Evolutionary conservation across 192 early-diverging fungal genomes (phyloP), one percentile per base, ranked within the genome.

Genomic region (Backusella psychrophila): DNA sequence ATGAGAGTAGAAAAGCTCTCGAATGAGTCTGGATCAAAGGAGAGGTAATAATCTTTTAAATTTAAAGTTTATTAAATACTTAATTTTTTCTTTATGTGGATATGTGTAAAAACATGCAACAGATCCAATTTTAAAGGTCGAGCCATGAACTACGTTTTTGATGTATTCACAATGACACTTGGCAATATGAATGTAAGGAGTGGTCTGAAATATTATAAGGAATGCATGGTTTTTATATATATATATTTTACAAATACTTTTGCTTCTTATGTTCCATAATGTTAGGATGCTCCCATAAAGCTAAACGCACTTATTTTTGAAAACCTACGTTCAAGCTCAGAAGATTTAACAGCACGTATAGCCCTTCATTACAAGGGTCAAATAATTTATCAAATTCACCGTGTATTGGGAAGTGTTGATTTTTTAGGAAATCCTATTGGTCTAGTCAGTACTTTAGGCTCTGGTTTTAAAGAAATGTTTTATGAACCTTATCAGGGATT

Each of bases 401-500:
- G 87, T 67, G 82, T 93, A 0, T 66, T 96, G 8, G 95, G 95
- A 31, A 93, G 93, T 72, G 94, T 94, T 17, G 95, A 96, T 73
- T 83, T 97, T 44, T 83, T 97, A 39, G 96, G 96, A 29, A 97
- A 97, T 76, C 81, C 81, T 6, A 93, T 97, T 9, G 94, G 95
- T 0, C 83, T 97, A 34, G 96, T 97, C 80, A 94, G 88, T 83
- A 96, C 85, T 68, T 89, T 97, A 44, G 91, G 91, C 67, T 94
- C 93, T 17, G 95, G 95, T 19, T 95, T 96, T 5, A 85, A 87
- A 12, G 95, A 97, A 77, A 89, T 96, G 73, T 97, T 97, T 78
- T 97, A 96, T 87, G 93, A 96, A 79, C 95, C 95, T 0, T 89
- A 94, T 76, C 92, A 94, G 83, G 95, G 94, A 15, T 94, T 96